These are phyloP conservation scores for Scenedesmus sp. DNA, from an alignment of 163 green algal species.

Conservation along the genomic window DNA sequence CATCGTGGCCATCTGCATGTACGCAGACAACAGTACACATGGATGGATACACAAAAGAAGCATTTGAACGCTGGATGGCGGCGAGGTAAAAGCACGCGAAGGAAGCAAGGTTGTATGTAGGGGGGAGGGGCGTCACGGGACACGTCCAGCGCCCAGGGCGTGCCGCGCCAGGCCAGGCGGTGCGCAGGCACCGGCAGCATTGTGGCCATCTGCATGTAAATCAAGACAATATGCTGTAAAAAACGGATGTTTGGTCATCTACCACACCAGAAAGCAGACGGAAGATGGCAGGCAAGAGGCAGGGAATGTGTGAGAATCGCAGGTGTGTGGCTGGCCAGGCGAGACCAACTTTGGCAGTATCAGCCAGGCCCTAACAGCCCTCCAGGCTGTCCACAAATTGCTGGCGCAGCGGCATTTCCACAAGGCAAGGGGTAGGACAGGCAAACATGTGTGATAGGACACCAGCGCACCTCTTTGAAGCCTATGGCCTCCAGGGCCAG, in stretches of 20 bases:
- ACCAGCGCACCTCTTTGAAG: background rate
- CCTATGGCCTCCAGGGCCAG: background rate
- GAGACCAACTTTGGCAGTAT: no score
- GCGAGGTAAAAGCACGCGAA: no score
- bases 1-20: slow-evolving; percentile 62
- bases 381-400: no score
- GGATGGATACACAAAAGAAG: background rate
- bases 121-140: slow-evolving; percentile 3
- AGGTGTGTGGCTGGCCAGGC: no score
- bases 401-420: background rate
- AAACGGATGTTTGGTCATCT: no score
- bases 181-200: slow-evolving; percentile 70
- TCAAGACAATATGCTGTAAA: no score
- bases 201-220: slow-evolving; percentile 46
- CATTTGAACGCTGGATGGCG: no score
- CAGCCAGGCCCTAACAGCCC: no score
- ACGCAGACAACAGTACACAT: background rate
- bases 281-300: no score
- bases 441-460: background rate
- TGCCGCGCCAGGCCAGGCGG: slow-evolving; percentile 63
- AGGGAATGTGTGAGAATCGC: no score
- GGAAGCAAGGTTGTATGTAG: no score
- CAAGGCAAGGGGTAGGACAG: background rate
- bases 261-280: no score
- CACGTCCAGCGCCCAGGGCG: slow-evolving; percentile 57